Evolutionary conservation across 768 basidiomycete species (phyloP), one percentile per base, ranked within the genome.

Genomic region (Lactarius tabidus): DNA sequence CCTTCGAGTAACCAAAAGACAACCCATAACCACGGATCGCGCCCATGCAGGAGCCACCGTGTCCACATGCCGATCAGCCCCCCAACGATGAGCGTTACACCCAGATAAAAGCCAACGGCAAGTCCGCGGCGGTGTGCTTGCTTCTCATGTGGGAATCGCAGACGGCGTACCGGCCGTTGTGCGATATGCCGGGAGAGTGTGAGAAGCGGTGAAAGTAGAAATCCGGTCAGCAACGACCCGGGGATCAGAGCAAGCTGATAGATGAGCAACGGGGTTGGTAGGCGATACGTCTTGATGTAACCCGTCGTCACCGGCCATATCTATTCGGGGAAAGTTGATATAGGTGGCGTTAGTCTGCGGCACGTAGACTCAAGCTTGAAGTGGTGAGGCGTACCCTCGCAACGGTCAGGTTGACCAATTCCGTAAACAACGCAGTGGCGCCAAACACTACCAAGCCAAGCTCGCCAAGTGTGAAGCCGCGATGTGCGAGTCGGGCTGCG

Each of bases 381-480:
- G 53, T n/a, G 39, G 51, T 28, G 20, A 15, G 41, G 78, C 88
- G 59, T 73, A 96, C 95, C 75, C 84, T 81, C 38, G 92, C 87
- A 56, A 86, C 85, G 2, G 94, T 96, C 57, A 98, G 73, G 70
- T 92, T 91, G 67, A 94, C 78, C 38, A 91, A 82, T 74, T 98
- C 96, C 80, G 94, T 87, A 70, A 87, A 88, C 28, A 98, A 74
- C 0, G 88, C 88, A 2, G 94, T 90, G 6, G 91, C 94, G 48
- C 94, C 93, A 69, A 93, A 92, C 52, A 88, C 90, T 20, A 96
- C 91, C 29, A 98, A 77, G 29, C 89, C 90, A 20, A 98, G 82
- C 74, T 99, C 97, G 36, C 97, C 97, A 1, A 99, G 82, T 0
- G 95, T 98, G 76, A 98, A 95, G 14, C 91, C 92, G n/a, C 90